Conservation (phyloP, 345 rosid genomes). For the Gossypioides kirkii region DNA sequence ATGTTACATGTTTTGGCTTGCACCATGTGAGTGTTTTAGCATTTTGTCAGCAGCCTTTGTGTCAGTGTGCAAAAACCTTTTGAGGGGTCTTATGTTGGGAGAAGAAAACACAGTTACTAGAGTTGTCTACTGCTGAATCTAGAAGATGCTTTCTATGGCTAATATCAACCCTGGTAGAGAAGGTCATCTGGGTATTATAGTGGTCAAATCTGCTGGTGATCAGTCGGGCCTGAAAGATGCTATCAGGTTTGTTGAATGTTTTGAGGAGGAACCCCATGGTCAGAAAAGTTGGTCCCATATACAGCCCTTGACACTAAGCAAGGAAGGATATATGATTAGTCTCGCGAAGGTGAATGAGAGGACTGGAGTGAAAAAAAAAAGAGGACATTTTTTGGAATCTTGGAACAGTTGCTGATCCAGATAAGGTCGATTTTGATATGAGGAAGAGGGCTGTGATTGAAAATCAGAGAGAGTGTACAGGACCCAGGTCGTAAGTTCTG, state of each 20-base stretch:
- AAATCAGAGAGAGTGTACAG: conserved; percentile 69
- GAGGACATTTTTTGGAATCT: conserved; percentile 84
- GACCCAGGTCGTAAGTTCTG: conserved; percentile 34
- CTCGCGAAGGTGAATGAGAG: conserved; percentile 61
- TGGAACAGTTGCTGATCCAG: conserved; percentile 63
- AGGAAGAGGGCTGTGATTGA: conserved; percentile 68
- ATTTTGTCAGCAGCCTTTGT: not conserved
- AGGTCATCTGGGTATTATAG: conserved; percentile 80
- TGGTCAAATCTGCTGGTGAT: conserved; percentile 63
- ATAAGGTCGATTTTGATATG: conserved; percentile 71
- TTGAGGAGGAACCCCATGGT: conserved; percentile 76
- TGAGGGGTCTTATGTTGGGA: not conserved
- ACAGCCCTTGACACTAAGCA: conserved; percentile 47
- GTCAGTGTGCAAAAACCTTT: not conserved
- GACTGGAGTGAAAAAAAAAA: conserved; percentile 58
- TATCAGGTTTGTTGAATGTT: conserved; percentile 58
- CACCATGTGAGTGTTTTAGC: not conserved
- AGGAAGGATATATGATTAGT: conserved; percentile 54
- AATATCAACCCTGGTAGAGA: conserved; percentile 41
- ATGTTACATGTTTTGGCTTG: not conserved
- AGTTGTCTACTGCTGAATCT: not conserved
- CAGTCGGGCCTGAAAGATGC: conserved; percentile 78
- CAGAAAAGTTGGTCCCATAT: conserved; percentile 66
- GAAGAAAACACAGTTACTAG: not conserved
- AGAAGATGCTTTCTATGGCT: not conserved